phyloP scores from a whole-genome alignment of 2,329 filamentous ascomycete species.

The Venturia oleaginea region DNA sequence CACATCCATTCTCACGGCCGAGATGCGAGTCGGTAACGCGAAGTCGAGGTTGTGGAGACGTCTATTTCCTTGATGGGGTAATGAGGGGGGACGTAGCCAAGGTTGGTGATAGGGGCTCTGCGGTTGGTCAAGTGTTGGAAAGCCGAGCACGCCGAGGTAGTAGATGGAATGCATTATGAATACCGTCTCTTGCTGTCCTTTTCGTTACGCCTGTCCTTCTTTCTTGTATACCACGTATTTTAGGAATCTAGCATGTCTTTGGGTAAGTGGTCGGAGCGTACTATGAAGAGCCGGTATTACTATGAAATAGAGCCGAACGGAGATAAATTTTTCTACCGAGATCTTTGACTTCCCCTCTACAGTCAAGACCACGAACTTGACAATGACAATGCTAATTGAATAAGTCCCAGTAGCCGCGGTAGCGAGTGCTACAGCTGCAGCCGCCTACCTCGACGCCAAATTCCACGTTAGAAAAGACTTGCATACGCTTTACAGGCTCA shows the following conservation, averaged over 20 bases:
- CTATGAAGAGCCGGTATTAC: too few species aligned
- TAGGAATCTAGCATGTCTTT: not conserved
- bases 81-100: not conserved
- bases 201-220: not conserved
- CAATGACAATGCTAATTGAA: not conserved
- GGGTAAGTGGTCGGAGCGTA: too few species aligned
- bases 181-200: not conserved
- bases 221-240: not conserved
- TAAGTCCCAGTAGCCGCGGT: constrained; percentile 19
- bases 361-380: not conserved
- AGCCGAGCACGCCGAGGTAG: not conserved
- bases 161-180: not conserved
- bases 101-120: not conserved
- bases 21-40: not conserved
- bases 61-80: not conserved
- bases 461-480: constrained; percentile 58
- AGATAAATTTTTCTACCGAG: not conserved
- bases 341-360: not conserved
- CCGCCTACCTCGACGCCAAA: constrained; percentile 60
- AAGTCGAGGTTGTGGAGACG: not conserved
- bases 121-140: not conserved
- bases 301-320: not conserved
- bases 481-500: constrained; percentile 34
- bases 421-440: constrained; percentile 31
- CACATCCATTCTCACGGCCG: not conserved